These are phyloP conservation scores for Yamadazyma sp. DNA, from an alignment of 1,139 yeast genomes.

Conservation along the genomic window DNA sequence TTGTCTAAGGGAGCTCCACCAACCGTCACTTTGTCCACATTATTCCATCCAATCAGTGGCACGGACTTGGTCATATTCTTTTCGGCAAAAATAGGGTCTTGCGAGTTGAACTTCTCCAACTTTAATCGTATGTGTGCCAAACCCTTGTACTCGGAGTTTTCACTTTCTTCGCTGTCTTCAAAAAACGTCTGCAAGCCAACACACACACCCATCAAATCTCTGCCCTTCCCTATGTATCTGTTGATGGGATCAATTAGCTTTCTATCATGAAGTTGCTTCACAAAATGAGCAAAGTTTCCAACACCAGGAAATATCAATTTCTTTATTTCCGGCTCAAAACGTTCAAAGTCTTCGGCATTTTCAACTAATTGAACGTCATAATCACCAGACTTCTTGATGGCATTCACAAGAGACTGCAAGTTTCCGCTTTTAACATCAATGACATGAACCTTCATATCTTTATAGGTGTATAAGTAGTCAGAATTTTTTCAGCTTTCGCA, in stretches of 20 bases:
- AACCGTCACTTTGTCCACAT: constrained; percentile 20
- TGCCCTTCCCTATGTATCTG: constrained; percentile 67
- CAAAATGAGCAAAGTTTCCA: constrained; percentile 94
- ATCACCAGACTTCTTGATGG: constrained; percentile 70
- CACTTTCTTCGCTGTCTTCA: constrained; percentile 71
- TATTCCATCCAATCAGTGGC: constrained; percentile 96
- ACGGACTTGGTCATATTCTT: constrained; percentile 59
- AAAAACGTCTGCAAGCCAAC: constrained; percentile 91
- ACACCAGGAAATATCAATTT: constrained; percentile 86
- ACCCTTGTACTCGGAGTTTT: constrained; percentile 51
- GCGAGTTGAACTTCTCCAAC: constrained; percentile 58
- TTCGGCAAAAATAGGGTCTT: constrained; percentile 31
- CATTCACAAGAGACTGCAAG: constrained; percentile 83
- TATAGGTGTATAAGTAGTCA: too few relatives aligned
- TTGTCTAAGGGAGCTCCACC: constrained; percentile 9
- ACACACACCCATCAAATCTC: constrained; percentile 92
- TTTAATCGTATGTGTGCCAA: constrained; percentile 49
- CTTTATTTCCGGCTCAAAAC: constrained; percentile 45
- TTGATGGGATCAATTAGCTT: constrained; percentile 65
- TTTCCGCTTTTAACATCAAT: constrained; percentile 97
- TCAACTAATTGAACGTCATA: constrained; percentile 56
- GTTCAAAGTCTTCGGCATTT: constrained; percentile 33
- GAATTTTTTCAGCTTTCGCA: background rate
- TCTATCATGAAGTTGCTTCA: constrained; percentile 60
- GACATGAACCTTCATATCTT: constrained; percentile 34